Evolutionary conservation across 345 rosid species (phyloP).

Genomic region (Camelina neglecta): DNA sequence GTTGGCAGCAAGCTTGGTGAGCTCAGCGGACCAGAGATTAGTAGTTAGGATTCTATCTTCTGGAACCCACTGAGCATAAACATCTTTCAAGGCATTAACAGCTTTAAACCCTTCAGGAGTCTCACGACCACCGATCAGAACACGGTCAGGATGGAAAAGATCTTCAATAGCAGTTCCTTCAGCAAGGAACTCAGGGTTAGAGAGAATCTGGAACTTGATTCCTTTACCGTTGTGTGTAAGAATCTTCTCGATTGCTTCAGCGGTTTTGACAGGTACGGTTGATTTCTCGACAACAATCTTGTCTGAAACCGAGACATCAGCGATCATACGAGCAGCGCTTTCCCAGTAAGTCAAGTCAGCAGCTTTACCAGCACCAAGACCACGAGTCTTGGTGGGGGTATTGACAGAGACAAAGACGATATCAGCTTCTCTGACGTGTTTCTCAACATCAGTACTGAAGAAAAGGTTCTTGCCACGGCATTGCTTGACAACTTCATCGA

Average conservation of each 20-base stretch:
- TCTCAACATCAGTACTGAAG: not conserved
- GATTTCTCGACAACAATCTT: not conserved
- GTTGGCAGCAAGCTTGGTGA: constrained; percentile 86
- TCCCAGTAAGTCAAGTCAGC: not conserved
- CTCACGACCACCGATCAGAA: constrained; percentile 76
- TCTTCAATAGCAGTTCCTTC: not conserved
- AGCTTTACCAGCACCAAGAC: not conserved
- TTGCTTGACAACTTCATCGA: not conserved
- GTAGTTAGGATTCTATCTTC: constrained; percentile 65
- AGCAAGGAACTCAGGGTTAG: not conserved
- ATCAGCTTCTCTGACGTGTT: not conserved
- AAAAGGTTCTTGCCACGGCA: not conserved
- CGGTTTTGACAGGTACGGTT: not conserved
- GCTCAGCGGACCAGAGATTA: constrained; percentile 89
- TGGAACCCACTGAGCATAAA: constrained; percentile 83
- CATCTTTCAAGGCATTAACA: constrained; percentile 66
- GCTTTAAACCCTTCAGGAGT: constrained; percentile 77
- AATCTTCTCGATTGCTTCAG: not conserved
- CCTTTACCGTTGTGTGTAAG: not conserved
- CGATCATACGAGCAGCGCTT: not conserved
- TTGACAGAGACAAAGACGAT: not conserved
- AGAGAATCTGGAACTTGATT: not conserved
- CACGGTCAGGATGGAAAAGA: not conserved
- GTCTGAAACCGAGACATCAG: not conserved
- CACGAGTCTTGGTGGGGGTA: not conserved